A percentile compares a stretch with the other conserved stretches of the same genome.
Conservation (phyloP, 495 filamentous ascomycete species). For the Amniculicola lignicola region DNA sequence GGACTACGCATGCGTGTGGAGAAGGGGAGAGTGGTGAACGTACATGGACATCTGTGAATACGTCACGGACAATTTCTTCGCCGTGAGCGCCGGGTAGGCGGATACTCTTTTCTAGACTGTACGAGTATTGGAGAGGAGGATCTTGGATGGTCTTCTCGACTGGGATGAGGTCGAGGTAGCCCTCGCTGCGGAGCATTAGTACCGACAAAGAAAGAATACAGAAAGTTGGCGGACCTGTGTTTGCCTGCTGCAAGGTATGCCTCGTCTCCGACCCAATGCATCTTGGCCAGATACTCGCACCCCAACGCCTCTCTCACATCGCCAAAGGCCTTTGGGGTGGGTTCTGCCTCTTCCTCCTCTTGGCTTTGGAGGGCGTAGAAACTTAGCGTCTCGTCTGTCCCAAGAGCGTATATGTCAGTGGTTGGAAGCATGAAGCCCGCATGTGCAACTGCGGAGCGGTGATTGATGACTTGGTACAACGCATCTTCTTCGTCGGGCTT, state of each 20-base stretch:
- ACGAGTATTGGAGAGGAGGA: slow-evolving; percentile 53
- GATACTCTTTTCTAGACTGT: slow-evolving; percentile 60
- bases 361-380: slow-evolving; percentile 66
- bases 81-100: slow-evolving; percentile 73
- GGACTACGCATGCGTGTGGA: neutral
- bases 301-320: slow-evolving; percentile 68
- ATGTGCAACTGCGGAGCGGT: slow-evolving; percentile 76
- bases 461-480: slow-evolving; percentile 81
- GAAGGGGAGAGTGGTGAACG: slow-evolving; percentile 20
- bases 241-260: slow-evolving; percentile 61
- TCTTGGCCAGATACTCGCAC: slow-evolving; percentile 80
- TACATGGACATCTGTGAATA: slow-evolving; percentile 69
- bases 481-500: slow-evolving; percentile 71
- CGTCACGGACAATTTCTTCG: slow-evolving; percentile 76
- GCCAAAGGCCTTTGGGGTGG: slow-evolving; percentile 60
- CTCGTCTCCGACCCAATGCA: slow-evolving; percentile 57
- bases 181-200: slow-evolving; percentile 11
- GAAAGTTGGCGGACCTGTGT: slow-evolving; percentile 47
- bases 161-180: slow-evolving; percentile 42
- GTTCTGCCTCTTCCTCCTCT: slow-evolving; percentile 53
- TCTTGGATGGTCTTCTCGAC: slow-evolving; percentile 36
- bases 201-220: neutral
- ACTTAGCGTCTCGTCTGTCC: slow-evolving; percentile 69
- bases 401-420: slow-evolving; percentile 57
- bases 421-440: slow-evolving; percentile 64